A percentile compares a stretch with the other conserved stretches of the same genome.
phyloP scores from a whole-genome alignment of 2,329 filamentous ascomycete species.

The Beauveria brongniartii region DNA sequence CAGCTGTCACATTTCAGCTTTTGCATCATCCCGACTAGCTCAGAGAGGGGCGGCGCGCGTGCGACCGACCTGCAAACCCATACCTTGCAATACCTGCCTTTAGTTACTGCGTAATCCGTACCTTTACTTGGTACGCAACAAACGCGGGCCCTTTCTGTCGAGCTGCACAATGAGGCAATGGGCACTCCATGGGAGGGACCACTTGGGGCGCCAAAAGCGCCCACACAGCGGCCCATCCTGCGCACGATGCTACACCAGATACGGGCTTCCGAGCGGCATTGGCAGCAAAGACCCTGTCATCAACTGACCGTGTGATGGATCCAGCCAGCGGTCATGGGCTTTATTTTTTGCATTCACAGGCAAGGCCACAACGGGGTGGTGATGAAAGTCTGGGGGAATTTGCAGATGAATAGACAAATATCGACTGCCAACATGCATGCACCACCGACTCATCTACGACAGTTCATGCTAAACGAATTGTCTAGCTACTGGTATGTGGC shows the following conservation, averaged over 20 bases:
- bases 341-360: neutral
- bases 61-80: neutral
- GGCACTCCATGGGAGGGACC: neutral
- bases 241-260: conserved; percentile 8
- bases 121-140: too few relatives aligned
- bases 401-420: too few relatives aligned
- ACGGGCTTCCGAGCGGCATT: neutral
- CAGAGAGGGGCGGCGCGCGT: neutral
- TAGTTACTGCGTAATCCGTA: too few relatives aligned
- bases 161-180: conserved; percentile 10
- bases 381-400: too few relatives aligned
- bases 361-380: too few relatives aligned
- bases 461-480: too few relatives aligned
- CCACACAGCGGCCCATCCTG: neutral
- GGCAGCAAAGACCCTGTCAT: neutral
- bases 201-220: neutral
- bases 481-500: too few relatives aligned
- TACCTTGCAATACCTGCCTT: neutral
- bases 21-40: neutral
- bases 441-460: neutral
- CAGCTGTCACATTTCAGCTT: neutral
- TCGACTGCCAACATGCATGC: too few relatives aligned
- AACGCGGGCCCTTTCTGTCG: neutral
- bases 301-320: conserved; percentile 1
- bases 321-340: neutral